A percentile compares a stretch with the other conserved stretches of the same genome.
Conservation (phyloP, 371 early-diverging fungal species). For the Lichtheimia hyalospora region DNA sequence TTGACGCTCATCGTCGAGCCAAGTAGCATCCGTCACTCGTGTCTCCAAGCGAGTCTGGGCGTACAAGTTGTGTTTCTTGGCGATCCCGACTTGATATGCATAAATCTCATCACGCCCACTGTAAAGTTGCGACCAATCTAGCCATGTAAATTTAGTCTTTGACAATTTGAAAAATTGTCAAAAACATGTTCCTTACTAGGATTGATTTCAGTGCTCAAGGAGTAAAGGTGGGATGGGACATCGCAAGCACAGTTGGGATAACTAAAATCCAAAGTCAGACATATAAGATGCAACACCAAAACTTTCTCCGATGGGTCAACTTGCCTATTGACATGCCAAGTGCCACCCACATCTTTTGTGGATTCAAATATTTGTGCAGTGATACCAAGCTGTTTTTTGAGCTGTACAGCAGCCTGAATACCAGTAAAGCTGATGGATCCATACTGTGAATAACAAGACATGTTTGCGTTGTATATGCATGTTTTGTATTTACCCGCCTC, state of each 20-base stretch:
- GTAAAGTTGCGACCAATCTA: slow-evolving; percentile 52
- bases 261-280: slow-evolving; percentile 55
- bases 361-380: slow-evolving; percentile 52
- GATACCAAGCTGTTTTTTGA: slow-evolving; percentile 49
- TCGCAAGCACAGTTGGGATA: slow-evolving; percentile 9
- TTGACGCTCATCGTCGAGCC: slow-evolving; percentile 22
- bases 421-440: slow-evolving; percentile 52
- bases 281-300: too few relatives aligned
- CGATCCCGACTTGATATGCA: slow-evolving; percentile 46
- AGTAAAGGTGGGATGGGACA: slow-evolving; percentile 49
- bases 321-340: slow-evolving; percentile 49
- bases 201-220: slow-evolving; percentile 46
- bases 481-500: slow-evolving; percentile 13
- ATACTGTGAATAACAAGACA: background rate
- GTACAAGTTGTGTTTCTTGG: slow-evolving; percentile 46
- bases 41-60: slow-evolving; percentile 49
- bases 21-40: slow-evolving; percentile 7
- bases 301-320: too few relatives aligned
- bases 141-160: slow-evolving; percentile 13
- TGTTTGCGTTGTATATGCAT: background rate
- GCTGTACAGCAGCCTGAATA: slow-evolving; percentile 53
- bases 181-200: slow-evolving; percentile 27
- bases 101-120: slow-evolving; percentile 48
- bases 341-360: slow-evolving; percentile 56
- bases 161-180: slow-evolving; percentile 47